Percentiles rank a stretch among this genome's conserved stretches.
These are phyloP conservation scores for Gleditsia sinensis DNA, from an alignment of 306 rosid species.

Conservation along the genomic window DNA sequence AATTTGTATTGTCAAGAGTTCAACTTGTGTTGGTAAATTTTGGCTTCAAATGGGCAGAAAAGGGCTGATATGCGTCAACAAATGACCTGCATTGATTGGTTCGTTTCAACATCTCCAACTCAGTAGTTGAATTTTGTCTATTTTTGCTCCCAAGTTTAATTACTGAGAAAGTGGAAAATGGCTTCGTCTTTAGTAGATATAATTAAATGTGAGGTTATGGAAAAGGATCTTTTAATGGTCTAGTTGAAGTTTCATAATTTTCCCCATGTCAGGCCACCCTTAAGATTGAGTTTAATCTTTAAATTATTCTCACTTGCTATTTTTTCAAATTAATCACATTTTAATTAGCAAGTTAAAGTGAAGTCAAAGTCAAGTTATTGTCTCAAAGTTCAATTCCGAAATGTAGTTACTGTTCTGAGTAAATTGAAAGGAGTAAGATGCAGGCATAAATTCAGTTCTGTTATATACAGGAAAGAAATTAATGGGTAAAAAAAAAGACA, in stretches of 20 bases:
- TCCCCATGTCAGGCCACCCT: background rate
- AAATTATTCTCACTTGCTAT: background rate
- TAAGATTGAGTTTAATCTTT: background rate
- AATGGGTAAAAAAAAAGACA: conserved; percentile 11
- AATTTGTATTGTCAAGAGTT: background rate
- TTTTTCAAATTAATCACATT: conserved; percentile 1
- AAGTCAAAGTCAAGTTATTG: background rate
- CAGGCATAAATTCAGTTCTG: background rate
- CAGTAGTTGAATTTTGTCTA: conserved; percentile 9
- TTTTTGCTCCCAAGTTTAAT: background rate
- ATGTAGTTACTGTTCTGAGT: conserved; percentile 7
- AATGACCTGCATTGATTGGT: conserved; percentile 9
- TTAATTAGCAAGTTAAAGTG: background rate
- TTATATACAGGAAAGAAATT: background rate
- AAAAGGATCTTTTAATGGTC: background rate
- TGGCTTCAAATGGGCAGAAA: background rate
- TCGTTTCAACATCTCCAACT: conserved; percentile 14
- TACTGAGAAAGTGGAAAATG: background rate
- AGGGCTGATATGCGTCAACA: background rate
- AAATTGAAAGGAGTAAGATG: conserved; percentile 10
- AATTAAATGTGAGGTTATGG: background rate
- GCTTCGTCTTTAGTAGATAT: background rate
- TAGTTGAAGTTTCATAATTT: conserved; percentile 9
- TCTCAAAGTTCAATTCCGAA: conserved; percentile 24
- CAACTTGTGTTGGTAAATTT: background rate